phyloP scores from a whole-genome alignment of 2,329 filamentous ascomycete species.

The Aspergillus chevalieri region DNA sequence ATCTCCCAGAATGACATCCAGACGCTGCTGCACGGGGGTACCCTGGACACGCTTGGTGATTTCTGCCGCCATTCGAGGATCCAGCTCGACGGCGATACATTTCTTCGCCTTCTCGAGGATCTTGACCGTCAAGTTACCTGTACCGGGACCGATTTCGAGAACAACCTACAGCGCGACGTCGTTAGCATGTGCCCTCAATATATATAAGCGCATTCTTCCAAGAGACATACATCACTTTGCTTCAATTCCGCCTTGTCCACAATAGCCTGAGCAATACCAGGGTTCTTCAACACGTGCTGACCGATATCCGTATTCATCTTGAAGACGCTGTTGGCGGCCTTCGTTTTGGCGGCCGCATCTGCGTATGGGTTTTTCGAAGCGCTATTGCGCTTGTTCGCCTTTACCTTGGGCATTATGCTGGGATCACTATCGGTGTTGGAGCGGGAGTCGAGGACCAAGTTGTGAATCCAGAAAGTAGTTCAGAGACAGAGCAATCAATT shows the following conservation, averaged over 20 bases:
- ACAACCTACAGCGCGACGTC: conserved; percentile 52
- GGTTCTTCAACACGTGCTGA: conserved; percentile 89
- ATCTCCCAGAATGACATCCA: conserved; percentile 86
- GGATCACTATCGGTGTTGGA: neutral
- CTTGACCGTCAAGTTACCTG: conserved; percentile 79
- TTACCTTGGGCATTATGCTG: conserved; percentile 49
- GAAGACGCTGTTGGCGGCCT: conserved; percentile 74
- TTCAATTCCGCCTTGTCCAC: conserved; percentile 84
- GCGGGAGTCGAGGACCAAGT: neutral
- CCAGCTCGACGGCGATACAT: conserved; percentile 80
- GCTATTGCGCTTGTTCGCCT: conserved; percentile 49
- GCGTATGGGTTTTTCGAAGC: conserved; percentile 36
- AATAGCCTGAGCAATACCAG: conserved; percentile 69
- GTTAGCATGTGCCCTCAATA: neutral
- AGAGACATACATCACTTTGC: conserved; percentile 60
- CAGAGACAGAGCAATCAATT: conserved; percentile 15
- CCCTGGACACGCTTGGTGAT: conserved; percentile 90
- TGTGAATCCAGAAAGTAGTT: neutral
- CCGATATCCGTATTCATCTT: conserved; percentile 93
- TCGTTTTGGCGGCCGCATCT: conserved; percentile 42
- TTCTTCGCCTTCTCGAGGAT: conserved; percentile 85
- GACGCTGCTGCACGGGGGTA: conserved; percentile 71
- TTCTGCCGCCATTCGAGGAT: conserved; percentile 94
- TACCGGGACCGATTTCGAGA: conserved; percentile 86
- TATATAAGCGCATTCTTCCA: neutral